These are phyloP conservation scores for Aureobasidium sp. DNA, from an alignment of 2,329 filamentous ascomycete genomes.

Conservation along the genomic window DNA sequence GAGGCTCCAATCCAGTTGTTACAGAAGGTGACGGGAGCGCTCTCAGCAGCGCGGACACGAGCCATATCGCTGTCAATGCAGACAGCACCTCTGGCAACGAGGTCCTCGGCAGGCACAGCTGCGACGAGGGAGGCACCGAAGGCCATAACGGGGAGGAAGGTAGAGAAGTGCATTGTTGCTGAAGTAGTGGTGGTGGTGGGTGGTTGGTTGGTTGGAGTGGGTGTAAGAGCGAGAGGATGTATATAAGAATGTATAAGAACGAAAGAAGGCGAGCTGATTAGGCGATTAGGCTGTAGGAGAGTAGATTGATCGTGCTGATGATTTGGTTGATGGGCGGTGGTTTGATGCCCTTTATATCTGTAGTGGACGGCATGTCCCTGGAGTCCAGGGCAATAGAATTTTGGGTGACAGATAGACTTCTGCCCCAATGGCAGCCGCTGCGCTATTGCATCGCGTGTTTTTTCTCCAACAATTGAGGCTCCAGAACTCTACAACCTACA, in stretches of 20 bases:
- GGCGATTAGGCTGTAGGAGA: slow-evolving; percentile 11
- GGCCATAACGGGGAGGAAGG: slow-evolving; percentile 23
- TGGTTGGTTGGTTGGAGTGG: slow-evolving; percentile 8
- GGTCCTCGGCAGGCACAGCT: slow-evolving; percentile 7
- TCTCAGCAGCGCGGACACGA: slow-evolving; percentile 7
- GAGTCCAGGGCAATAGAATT: neutral
- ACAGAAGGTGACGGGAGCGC: slow-evolving; percentile 2
- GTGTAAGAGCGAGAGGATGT: slow-evolving; percentile 4
- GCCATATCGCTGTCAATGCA: slow-evolving; percentile 14
- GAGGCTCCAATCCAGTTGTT: slow-evolving; percentile 4
- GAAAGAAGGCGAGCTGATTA: slow-evolving; percentile 1
- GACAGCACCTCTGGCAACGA: slow-evolving; percentile 12
- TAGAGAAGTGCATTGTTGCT: slow-evolving; percentile 22
- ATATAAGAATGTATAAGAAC: slow-evolving; percentile 11
- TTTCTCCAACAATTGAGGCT: slow-evolving; percentile 13
- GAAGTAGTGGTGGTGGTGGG: neutral
- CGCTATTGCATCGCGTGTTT: slow-evolving; percentile 11
- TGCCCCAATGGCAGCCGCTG: neutral
- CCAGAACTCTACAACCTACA: neutral
- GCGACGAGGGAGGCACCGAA: slow-evolving; percentile 12
- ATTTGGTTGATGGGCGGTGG: slow-evolving; percentile 7
- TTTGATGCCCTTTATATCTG: slow-evolving; percentile 11
- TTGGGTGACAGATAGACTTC: neutral
- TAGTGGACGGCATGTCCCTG: neutral
- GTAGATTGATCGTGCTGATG: slow-evolving; percentile 15